Evolutionary conservation across 805 yeast genomes (phyloP), one percentile per base, ranked within the genome.

Genomic region (Hanseniaspora valbyensis): DNA sequence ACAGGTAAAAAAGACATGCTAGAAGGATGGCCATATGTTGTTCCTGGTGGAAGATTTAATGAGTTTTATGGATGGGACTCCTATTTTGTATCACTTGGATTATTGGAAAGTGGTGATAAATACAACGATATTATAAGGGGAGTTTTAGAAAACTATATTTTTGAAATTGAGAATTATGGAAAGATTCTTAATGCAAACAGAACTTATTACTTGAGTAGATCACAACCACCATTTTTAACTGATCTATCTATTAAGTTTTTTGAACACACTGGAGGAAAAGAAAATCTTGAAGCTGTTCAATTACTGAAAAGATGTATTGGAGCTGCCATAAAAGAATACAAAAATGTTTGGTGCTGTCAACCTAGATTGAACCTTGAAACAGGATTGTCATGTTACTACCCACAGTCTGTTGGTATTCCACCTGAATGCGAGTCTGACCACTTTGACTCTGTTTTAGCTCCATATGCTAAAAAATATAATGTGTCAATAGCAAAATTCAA

Each of bases 61-160:
- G 98, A 90, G 67, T 74, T 88, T 53, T 90, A 92, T 61, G 98
- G 97, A 14, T 90, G 98, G 98, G 98, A 90, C 64, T 87, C 96
- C 2, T 90, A 92, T 61, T 84, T 92, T 82, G 88, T 82, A 61
- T 77, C 92, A 0, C 65, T 88, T 22, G 98, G 97, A 1, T 70
- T 92, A 38, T 63, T 92, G 24, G 73, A 76, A 25, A 38, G 44
- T 30, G 50, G 44, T 4, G 83, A 83, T 59, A 76, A 74, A 37
- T 72, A 78, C 45, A 65, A 78, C 19, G 83, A 80, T 37, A 71
- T 89, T 30, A 90, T 95, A 8, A 72, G 80, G 57, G 95, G 95
- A 0, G 86, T 90, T 90, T 85, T 89, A 12, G 89, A 83, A 62
- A 89, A 90, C 65, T 89, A 88, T 62, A 81, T 87, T 50, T 92